phyloP scores from a whole-genome alignment of 495 filamentous ascomycete genomes.

The Cetradonia linearis region DNA sequence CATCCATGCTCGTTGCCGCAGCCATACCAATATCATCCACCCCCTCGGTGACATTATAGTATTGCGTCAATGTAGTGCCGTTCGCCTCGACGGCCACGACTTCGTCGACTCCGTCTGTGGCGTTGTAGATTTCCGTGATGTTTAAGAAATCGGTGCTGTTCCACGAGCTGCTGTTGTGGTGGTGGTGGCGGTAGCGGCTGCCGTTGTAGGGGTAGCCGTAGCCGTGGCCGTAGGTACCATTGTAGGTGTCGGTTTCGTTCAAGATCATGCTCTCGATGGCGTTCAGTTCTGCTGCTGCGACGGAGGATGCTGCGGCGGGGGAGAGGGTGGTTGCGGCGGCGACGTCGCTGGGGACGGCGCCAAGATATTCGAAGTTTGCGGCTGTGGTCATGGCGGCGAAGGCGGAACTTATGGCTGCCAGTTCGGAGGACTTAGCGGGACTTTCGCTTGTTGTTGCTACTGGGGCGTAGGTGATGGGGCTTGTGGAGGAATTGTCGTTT shows the following conservation, averaged over 20 bases:
- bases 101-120: not conserved
- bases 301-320: not conserved
- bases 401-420: not conserved
- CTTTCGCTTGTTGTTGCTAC: not conserved
- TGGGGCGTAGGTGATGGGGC: not conserved
- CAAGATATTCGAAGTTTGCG: not conserved
- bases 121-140: constrained; percentile 1
- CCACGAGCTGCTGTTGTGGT: not conserved
- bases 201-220: not conserved
- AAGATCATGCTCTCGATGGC: not conserved
- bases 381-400: not conserved
- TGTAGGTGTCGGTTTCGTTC: not conserved
- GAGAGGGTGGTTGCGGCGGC: not conserved
- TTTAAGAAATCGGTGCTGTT: constrained; percentile 2
- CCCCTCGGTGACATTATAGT: not conserved
- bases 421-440: not conserved
- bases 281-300: not conserved
- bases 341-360: not conserved
- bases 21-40: not conserved
- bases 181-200: not conserved
- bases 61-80: not conserved
- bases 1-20: not conserved
- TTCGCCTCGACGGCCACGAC: not conserved
- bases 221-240: not conserved
- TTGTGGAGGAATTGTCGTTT: not conserved